Evolutionary conservation across 192 early-diverging fungal genomes (phyloP), one percentile per base, ranked within the genome.

Genomic region (Powellomyces hirtus): DNA sequence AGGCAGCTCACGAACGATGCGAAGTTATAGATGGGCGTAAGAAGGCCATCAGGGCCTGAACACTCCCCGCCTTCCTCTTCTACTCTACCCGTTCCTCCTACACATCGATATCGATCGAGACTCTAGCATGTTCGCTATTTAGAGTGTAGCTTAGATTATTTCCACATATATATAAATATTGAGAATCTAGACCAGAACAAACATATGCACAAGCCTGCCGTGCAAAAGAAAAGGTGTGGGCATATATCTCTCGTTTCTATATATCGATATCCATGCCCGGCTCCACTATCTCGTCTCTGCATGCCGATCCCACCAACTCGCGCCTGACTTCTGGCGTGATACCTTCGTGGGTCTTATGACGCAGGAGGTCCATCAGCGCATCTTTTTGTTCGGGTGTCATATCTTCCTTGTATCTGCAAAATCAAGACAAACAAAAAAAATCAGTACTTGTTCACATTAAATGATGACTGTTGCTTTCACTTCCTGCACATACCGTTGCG

Each of bases 341-440:
- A 59, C 82, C 81, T 45, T 78, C 70, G 78, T 98, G 97, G 53
- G 72, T 75, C 72, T 96, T 91, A 60, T 79, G 69, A 70, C 89
- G 89, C 64, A 96, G 66, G 30, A 98, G 82, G 22, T 90, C 87
- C 70, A 97, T 59, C 64, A 98, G 75, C 18, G 89, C 87, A 38
- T 95, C 93, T 79, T 95, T 96, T 76, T 98, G 97, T 68, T 97
- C 97, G 6, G 89, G 84, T 0, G 94, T 90, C 65, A 98, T 83
- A 60, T 97, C 94, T 40, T 93, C 92, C 80, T 97, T 97, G 83
- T 98, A 98, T 63, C 90, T 86, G 38, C 6, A 11, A 53, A 29
- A n/a, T n/a, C n/a, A n/a, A n/a, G 40, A 13, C 40, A 4, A 56
- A 7, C 1, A 56, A 56, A 49, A 3, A 24, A 3, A 49, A 14